Evolutionary conservation across 805 yeast species (phyloP), one percentile per base, ranked within the genome.

Genomic region (Candida broadrunensis): DNA sequence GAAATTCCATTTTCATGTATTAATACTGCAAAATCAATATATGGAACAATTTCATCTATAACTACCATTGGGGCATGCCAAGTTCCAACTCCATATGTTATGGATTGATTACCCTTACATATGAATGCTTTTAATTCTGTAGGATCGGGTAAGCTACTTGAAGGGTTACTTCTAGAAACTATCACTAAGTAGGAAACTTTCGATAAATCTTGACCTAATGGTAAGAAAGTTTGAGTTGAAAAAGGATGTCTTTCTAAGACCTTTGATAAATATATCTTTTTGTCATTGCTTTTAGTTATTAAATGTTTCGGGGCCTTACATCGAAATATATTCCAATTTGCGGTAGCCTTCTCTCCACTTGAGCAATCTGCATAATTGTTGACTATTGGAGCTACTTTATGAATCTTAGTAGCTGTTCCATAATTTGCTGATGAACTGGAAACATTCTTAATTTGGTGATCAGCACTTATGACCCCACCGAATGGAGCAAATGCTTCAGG

Each of bases 61-160:
- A 88, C 91, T 17, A 91, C 83, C 98, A 90, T 90, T 3, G 98
- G 97, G 0, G 97, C 96, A 58, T 90, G 98, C 98, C 98, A 90
- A 4, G 83, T 78, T 1, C 85, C 88, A 11, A 75, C 78, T 0
- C 89, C 95, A 58, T 89, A 89, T 0, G 97, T 90, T 3, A 90
- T 88, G 0, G 96, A 86, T 55, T 89, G 96, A 57, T 86, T 83
- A 0, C 96, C 96, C 41, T 65, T 73, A 48, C 90, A 87, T 5
- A 79, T 49, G 52, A 89, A 90, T 0, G 95, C 96, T 48, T 68
- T 73, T 9, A 83, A 52, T 0, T 77, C 63, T 2, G 63, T 49
- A n/a, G 77, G 73, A 50, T 85, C 86, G 0, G 97, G 96, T 33
- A 81, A 51, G 2, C 67, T 66, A 5, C 63, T 52, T 31, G 55